These are phyloP conservation scores for Epichloe glyceriae DNA, from an alignment of 2,329 filamentous ascomycete species.

Conservation along the genomic window DNA sequence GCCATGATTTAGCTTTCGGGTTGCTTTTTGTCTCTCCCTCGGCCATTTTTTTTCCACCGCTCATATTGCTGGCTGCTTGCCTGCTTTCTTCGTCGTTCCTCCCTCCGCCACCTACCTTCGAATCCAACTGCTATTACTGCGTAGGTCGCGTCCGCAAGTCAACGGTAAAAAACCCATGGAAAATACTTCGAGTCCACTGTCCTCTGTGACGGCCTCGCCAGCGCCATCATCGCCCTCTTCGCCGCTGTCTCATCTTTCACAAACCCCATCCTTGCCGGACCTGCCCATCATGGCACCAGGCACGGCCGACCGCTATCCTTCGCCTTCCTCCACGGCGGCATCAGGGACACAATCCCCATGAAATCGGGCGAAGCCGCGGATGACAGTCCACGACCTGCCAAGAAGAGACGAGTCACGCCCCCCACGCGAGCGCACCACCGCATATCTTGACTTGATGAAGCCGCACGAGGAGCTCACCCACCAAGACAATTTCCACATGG, in stretches of 20 bases:
- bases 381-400: constrained; percentile 56
- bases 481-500: constrained; percentile 42
- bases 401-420: constrained; percentile 57
- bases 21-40: not conserved
- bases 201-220: constrained; percentile 18
- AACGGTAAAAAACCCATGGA: not conserved
- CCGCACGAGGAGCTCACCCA: constrained; percentile 34
- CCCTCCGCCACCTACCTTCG: not conserved
- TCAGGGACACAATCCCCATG: constrained; percentile 38
- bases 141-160: not conserved
- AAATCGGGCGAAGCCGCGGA: constrained; percentile 28
- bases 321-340: constrained; percentile 32
- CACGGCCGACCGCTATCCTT: constrained; percentile 35
- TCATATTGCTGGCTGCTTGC: too few relatives aligned
- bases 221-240: constrained; percentile 33
- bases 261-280: constrained; percentile 37
- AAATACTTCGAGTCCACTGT: constrained; percentile 8
- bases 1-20: not conserved
- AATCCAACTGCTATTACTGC: not conserved
- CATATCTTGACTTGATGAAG: constrained; percentile 58
- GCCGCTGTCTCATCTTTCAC: constrained; percentile 39
- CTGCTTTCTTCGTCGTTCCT: not conserved
- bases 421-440: constrained; percentile 58
- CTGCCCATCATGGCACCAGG: constrained; percentile 28
- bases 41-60: not conserved